phyloP scores from a whole-genome alignment of 345 rosid species.

The Triadica sebifera region DNA sequence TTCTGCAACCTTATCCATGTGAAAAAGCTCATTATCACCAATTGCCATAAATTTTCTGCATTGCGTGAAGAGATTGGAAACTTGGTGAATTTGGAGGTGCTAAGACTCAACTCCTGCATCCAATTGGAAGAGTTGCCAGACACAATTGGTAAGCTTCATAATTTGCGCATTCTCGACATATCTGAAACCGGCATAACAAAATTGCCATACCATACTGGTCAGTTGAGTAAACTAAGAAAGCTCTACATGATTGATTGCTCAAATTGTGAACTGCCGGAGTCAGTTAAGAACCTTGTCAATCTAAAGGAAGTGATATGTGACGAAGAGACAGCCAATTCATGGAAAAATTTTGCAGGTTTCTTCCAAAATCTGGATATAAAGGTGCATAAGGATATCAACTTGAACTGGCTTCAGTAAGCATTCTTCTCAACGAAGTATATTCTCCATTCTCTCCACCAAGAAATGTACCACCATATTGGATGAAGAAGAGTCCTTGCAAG shows the following conservation, averaged over 20 bases:
- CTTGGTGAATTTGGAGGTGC: constrained; percentile 24
- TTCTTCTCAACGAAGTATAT: too few relatives aligned
- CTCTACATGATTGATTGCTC: constrained; percentile 29
- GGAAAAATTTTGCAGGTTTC: constrained; percentile 12
- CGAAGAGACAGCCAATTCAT: constrained; percentile 18
- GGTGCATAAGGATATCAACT: constrained; percentile 25
- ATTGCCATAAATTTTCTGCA: constrained; percentile 19
- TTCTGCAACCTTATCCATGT: constrained; percentile 20
- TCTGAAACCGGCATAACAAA: constrained; percentile 10
- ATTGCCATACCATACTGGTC: constrained; percentile 25
- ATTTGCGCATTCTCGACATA: constrained; percentile 25
- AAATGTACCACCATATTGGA: not conserved
- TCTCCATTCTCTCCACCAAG: too few relatives aligned
- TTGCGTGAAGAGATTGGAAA: constrained; percentile 28
- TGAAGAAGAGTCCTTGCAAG: not conserved
- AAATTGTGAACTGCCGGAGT: constrained; percentile 23
- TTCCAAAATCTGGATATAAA: constrained; percentile 10
- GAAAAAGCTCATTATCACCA: constrained; percentile 25
- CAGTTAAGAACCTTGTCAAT: constrained; percentile 18
- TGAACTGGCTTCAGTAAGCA: constrained; percentile 15
- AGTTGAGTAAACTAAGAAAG: constrained; percentile 18
- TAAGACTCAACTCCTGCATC: constrained; percentile 27
- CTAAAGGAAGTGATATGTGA: constrained; percentile 25
- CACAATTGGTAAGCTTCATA: constrained; percentile 23
- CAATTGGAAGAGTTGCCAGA: constrained; percentile 23